phyloP scores from a whole-genome alignment of 2,329 filamentous ascomycete species.

The Penicillium sp. region DNA sequence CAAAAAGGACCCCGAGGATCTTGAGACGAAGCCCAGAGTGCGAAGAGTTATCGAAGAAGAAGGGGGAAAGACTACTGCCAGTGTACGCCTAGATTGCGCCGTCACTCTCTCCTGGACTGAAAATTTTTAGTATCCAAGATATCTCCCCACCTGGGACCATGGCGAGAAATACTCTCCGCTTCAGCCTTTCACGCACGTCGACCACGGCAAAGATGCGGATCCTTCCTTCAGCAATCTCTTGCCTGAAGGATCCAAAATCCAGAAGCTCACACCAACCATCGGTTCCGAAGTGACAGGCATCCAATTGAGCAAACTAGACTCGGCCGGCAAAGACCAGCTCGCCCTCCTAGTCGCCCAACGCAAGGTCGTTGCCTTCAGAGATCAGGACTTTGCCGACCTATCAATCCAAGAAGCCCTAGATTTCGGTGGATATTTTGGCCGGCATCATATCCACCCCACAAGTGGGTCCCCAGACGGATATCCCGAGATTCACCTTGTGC shows the following conservation, averaged over 20 bases:
- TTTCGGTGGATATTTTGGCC: slow-evolving; percentile 74
- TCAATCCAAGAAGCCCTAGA: slow-evolving; percentile 69
- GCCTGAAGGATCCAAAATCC: slow-evolving; percentile 18
- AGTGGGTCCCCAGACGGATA: slow-evolving; percentile 72
- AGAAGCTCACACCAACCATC: slow-evolving; percentile 33
- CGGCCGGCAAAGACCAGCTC: slow-evolving; percentile 34
- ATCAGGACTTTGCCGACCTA: slow-evolving; percentile 69
- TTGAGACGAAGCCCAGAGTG: slow-evolving; percentile 13
- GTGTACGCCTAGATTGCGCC: slow-evolving; percentile 11
- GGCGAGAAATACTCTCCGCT: slow-evolving; percentile 39
- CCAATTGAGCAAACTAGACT: slow-evolving; percentile 30
- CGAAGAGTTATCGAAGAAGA: slow-evolving; percentile 26
- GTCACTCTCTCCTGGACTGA: neutral
- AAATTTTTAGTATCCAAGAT: slow-evolving; percentile 23
- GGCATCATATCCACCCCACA: slow-evolving; percentile 79
- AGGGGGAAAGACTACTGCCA: slow-evolving; percentile 24
- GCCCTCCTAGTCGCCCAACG: slow-evolving; percentile 37
- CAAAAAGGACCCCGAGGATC: slow-evolving; percentile 2
- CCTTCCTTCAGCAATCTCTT: slow-evolving; percentile 46
- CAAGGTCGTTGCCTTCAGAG: slow-evolving; percentile 36
- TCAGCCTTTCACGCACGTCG: slow-evolving; percentile 43
- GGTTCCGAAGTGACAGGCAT: slow-evolving; percentile 38
- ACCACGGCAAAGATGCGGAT: slow-evolving; percentile 45
- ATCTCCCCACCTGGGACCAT: slow-evolving; percentile 27
- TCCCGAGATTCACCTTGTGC: slow-evolving; percentile 76